Conservation (phyloP, 441 rosid genomes). For the Erodium moschatum region DNA sequence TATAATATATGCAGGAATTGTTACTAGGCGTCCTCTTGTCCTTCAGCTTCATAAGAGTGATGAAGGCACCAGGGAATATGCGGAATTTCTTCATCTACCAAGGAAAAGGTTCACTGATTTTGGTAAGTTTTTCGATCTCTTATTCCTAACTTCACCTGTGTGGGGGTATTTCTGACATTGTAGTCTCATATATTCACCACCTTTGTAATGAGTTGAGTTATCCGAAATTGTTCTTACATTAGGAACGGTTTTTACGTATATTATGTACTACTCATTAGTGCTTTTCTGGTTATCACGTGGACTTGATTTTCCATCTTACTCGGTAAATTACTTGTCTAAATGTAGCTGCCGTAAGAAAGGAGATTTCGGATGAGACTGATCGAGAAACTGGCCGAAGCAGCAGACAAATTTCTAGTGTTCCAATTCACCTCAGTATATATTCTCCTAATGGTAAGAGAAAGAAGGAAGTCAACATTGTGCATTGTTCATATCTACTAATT, state of each 20-base stretch:
- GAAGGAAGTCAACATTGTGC: neutral
- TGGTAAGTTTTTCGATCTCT: constrained; percentile 31
- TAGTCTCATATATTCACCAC: constrained; percentile 6
- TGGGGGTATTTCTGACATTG: neutral
- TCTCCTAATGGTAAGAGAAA: constrained; percentile 65
- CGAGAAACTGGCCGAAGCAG: constrained; percentile 72
- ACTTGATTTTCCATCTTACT: neutral
- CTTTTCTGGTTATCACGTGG: neutral
- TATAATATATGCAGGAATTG: constrained; percentile 55
- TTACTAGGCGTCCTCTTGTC: constrained; percentile 89
- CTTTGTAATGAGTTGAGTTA: neutral
- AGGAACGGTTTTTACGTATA: neutral
- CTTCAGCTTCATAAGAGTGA: constrained; percentile 89
- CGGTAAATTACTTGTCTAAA: constrained; percentile 6
- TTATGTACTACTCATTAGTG: neutral
- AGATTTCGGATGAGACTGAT: constrained; percentile 95
- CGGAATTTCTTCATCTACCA: constrained; percentile 88
- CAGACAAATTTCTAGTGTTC: constrained; percentile 79
- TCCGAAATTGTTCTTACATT: neutral
- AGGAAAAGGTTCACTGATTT: constrained; percentile 80
- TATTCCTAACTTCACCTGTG: neutral
- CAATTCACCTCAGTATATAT: constrained; percentile 89
- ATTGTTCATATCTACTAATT: neutral
- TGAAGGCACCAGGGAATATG: constrained; percentile 84
- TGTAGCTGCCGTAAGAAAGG: constrained; percentile 91